Base-by-base conservation (phyloP, 345 rosid genomes). In the Gynandropsis gynandra region DNA sequence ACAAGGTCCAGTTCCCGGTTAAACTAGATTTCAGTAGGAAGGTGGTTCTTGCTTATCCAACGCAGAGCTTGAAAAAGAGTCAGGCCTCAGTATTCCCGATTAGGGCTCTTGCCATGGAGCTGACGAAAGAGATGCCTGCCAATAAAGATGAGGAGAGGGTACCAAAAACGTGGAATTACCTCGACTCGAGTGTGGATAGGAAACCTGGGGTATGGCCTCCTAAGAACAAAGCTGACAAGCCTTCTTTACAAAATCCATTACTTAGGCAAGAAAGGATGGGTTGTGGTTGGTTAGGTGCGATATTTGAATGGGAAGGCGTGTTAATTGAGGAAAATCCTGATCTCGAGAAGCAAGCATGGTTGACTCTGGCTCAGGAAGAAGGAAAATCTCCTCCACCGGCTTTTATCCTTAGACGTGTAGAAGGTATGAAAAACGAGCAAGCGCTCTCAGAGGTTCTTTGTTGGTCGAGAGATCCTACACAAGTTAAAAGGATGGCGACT, bases 241-340 rank as follows among this genome's bases (percentile, higher is more conserved):
- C 95, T 37, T 76, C 93, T 0, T 54, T 87, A 56, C 95, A 81
- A 34, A 92, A 92, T 61, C 98, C 98, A 10, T 51, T 82, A 63
- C 86, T 87, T 45, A 76, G 98, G 57, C 96, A 82, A 42, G 95
- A 92, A 72, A 78, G 87, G 62, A 80, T 92, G 98, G 96, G 98
- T 16, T 87, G 95, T 24, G 93, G 98, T 56, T 92, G 98, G 98
- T 67, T 92, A 45, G 95, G 93, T 64, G 98, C 89, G 4, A 92
- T 92, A 54, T 87, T 92, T 31, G 98, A 87, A 60, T 87, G 89
- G 98, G 98, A 92, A 66, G 96, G 98, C 5, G 98, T 87, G 10
- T 62, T 92, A 53, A 64, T 82, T 10, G 87, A 92, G 54, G 93
- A 80, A 24, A 81, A 74, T 61, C 86, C 96, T 15, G 95, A 87